phyloP scores from a whole-genome alignment of 352 stramenopile genomes.

The Pythium monospermum region DNA sequence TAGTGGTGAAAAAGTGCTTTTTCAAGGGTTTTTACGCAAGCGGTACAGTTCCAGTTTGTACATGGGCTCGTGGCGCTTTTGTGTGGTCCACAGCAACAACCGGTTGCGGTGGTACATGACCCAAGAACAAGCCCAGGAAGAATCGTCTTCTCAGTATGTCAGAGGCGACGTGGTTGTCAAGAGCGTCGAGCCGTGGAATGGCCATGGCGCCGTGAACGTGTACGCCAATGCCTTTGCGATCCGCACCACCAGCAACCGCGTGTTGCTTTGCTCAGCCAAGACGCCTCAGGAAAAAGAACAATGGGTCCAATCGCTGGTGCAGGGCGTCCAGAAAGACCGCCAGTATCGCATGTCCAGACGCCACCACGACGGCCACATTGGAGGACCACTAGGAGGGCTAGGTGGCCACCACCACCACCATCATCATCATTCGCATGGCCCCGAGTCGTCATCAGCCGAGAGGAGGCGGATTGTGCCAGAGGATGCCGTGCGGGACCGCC shows the following conservation, averaged over 20 bases:
- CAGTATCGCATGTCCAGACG: constrained; percentile 13
- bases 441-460: constrained; percentile 28
- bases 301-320: constrained; percentile 43
- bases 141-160: constrained; percentile 41
- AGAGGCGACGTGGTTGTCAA: constrained; percentile 62
- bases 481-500: constrained; percentile 38
- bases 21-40: constrained; percentile 60
- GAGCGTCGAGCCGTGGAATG: constrained; percentile 52
- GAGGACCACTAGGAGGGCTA: no score
- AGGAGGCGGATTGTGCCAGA: constrained; percentile 47
- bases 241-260: constrained; percentile 43
- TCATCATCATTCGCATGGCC: constrained; percentile 8
- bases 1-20: constrained; percentile 19
- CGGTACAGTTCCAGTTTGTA: constrained; percentile 62
- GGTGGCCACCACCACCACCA: no score
- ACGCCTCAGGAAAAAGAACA: constrained; percentile 31
- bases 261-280: constrained; percentile 59
- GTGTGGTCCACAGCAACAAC: constrained; percentile 50
- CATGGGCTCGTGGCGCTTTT: constrained; percentile 77
- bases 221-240: constrained; percentile 60
- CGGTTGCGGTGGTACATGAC: constrained; percentile 67
- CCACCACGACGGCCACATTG: constrained; percentile 7
- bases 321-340: constrained; percentile 25
- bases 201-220: constrained; percentile 41
- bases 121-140: constrained; percentile 38